phyloP scores from a whole-genome alignment of 2,329 filamentous ascomycete species.

The Dactylellina sp. region DNA sequence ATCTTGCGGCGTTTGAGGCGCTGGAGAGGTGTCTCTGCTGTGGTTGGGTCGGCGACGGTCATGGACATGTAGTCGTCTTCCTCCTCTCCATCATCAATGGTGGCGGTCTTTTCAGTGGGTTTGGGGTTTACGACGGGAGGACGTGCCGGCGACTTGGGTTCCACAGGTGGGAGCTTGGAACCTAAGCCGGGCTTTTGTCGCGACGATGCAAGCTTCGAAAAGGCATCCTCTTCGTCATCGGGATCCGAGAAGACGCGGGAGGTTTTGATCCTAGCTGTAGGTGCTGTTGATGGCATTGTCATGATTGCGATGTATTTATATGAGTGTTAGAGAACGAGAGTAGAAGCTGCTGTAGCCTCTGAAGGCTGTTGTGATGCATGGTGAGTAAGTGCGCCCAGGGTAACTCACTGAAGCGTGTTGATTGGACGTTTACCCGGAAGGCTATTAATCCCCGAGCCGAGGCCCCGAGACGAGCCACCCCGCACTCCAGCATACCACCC shows the following conservation, averaged over 20 bases:
- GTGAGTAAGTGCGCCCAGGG: not conserved
- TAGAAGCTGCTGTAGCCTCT: not conserved
- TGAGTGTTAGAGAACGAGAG: slow-evolving; percentile 5
- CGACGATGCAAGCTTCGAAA: slow-evolving; percentile 37
- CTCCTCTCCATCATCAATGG: slow-evolving; percentile 70
- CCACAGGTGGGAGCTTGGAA: slow-evolving; percentile 27
- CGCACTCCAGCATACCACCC: not conserved
- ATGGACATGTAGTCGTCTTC: slow-evolving; percentile 99
- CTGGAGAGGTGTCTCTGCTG: slow-evolving; percentile 54
- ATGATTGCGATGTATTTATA: slow-evolving; percentile 9
- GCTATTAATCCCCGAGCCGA: slow-evolving; percentile 8
- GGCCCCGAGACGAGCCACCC: slow-evolving; percentile 19
- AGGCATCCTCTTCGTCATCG: slow-evolving; percentile 53
- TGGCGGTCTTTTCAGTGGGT: not conserved
- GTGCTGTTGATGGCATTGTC: slow-evolving; percentile 48
- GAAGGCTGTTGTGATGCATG: not conserved
- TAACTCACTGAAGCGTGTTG: too few species aligned
- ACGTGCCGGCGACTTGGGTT: slow-evolving; percentile 24
- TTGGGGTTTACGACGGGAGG: slow-evolving; percentile 7
- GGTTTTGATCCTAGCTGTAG: slow-evolving; percentile 22
- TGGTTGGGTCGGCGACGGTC: slow-evolving; percentile 77
- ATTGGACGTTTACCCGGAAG: too few species aligned
- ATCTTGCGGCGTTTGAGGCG: slow-evolving; percentile 44
- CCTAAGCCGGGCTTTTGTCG: slow-evolving; percentile 9
- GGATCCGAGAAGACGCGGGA: slow-evolving; percentile 21